phyloP scores from a whole-genome alignment of 108 stramenopile species.

The Cyclostephanos tholiformis region DNA sequence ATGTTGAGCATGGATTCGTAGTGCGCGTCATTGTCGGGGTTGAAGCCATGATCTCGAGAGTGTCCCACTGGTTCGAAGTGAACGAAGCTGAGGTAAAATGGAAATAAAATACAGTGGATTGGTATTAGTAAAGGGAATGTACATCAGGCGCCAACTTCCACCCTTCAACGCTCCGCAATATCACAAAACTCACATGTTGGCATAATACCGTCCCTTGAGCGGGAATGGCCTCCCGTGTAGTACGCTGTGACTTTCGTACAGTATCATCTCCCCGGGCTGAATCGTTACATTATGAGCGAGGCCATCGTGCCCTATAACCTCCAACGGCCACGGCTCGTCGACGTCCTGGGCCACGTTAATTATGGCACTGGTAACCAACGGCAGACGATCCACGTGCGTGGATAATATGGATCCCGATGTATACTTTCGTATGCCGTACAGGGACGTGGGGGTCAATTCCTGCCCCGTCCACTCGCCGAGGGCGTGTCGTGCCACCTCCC shows the following conservation, averaged over 20 bases:
- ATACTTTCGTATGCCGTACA: constrained; percentile 66
- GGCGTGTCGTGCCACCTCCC: constrained; percentile 22
- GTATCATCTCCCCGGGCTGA: constrained; percentile 86
- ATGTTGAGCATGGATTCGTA: constrained; percentile 6
- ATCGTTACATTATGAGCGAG: constrained; percentile 77
- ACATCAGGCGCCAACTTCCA: neutral
- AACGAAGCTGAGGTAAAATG: constrained; percentile 44
- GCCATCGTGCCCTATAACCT: constrained; percentile 91
- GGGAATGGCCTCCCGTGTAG: constrained; percentile 93
- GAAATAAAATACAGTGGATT: no score
- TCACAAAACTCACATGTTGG: constrained; percentile 63
- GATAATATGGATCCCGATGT: constrained; percentile 50
- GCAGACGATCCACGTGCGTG: constrained; percentile 74
- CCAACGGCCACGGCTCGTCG: constrained; percentile 86
- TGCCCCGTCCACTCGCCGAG: constrained; percentile 65
- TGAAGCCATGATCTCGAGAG: constrained; percentile 38
- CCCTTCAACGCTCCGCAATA: neutral
- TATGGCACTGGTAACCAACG: constrained; percentile 86
- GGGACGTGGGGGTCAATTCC: constrained; percentile 26
- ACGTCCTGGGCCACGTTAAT: constrained; percentile 93
- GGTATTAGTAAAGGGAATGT: neutral
- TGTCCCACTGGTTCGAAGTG: constrained; percentile 72
- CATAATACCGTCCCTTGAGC: constrained; percentile 78
- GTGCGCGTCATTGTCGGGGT: constrained; percentile 24
- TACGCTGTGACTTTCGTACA: constrained; percentile 90